Conservation (phyloP, 306 rosid species). For the Cucurbita pepo region DNA sequence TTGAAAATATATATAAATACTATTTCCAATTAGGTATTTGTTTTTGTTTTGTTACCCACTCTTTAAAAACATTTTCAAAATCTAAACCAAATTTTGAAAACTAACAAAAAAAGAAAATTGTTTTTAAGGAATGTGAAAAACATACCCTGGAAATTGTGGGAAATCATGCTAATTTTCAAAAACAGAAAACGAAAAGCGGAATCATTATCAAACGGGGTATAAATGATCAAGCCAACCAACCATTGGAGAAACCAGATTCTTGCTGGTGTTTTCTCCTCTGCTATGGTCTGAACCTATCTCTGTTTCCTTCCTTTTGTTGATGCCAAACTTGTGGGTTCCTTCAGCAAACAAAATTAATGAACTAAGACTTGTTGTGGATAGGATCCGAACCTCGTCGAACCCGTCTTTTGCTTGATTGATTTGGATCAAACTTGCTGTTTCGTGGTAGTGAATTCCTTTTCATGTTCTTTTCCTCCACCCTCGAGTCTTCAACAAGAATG, state of each 20-base stretch:
- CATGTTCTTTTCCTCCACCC: conserved; percentile 21
- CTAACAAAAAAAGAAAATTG: no score
- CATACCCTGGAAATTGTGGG: neutral
- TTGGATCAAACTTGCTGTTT: conserved; percentile 39
- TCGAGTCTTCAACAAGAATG: conserved; percentile 11
- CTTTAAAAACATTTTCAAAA: neutral
- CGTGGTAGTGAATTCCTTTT: conserved; percentile 23
- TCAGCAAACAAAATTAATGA: conserved; percentile 13
- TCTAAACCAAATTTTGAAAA: neutral
- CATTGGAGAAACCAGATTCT: conserved; percentile 2
- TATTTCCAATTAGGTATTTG: neutral
- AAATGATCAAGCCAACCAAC: conserved; percentile 11
- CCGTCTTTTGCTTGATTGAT: conserved; percentile 62
- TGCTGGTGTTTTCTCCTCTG: conserved; percentile 19
- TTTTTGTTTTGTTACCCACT: neutral
- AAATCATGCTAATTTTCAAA: neutral
- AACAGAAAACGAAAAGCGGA: neutral
- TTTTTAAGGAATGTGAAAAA: neutral
- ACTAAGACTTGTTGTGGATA: conserved; percentile 66
- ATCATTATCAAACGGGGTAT: neutral
- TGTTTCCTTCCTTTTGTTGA: neutral
- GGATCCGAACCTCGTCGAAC: conserved; percentile 90
- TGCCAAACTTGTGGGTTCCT: conserved; percentile 21
- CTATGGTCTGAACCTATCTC: conserved; percentile 13
- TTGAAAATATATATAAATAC: neutral